These are phyloP conservation scores for Pseudocercospora vitis DNA, from an alignment of 2,329 filamentous ascomycete species.

Conservation along the genomic window DNA sequence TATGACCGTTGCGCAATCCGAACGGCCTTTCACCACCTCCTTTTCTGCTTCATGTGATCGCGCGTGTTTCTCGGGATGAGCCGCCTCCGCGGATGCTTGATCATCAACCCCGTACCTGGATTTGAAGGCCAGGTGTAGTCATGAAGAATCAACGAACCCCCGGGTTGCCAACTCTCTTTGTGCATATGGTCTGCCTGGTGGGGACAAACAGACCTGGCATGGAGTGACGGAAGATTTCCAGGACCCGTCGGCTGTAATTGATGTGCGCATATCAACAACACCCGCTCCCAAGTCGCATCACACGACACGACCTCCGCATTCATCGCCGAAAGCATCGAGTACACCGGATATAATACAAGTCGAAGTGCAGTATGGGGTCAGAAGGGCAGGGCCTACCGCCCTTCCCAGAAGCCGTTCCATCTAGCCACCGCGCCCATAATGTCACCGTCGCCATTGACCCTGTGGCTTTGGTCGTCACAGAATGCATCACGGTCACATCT, in stretches of 20 bases:
- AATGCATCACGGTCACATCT: conserved; percentile 98
- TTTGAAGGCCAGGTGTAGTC: neutral
- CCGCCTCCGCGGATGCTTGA: neutral
- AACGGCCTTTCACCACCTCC: neutral
- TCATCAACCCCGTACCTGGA: conserved; percentile 3
- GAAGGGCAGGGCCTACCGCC: neutral
- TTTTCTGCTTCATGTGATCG: neutral
- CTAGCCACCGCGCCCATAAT: conserved; percentile 6
- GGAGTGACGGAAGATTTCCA: neutral
- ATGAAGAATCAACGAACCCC: neutral
- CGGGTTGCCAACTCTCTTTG: neutral
- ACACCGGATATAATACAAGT: neutral
- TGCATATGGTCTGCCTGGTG: neutral
- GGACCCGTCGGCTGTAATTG: no score
- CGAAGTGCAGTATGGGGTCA: neutral
- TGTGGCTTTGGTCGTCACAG: conserved; percentile 76
- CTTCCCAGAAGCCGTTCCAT: neutral
- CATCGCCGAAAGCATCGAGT: neutral
- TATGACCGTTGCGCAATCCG: neutral
- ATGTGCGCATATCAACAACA: no score
- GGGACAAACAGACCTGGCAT: neutral
- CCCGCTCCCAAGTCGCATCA: no score
- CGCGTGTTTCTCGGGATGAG: neutral
- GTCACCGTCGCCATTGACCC: conserved; percentile 41
- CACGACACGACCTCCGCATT: neutral